These are phyloP conservation scores for Neophaeococcomyces aloes DNA, from an alignment of 2,329 filamentous ascomycete species.

Conservation along the genomic window DNA sequence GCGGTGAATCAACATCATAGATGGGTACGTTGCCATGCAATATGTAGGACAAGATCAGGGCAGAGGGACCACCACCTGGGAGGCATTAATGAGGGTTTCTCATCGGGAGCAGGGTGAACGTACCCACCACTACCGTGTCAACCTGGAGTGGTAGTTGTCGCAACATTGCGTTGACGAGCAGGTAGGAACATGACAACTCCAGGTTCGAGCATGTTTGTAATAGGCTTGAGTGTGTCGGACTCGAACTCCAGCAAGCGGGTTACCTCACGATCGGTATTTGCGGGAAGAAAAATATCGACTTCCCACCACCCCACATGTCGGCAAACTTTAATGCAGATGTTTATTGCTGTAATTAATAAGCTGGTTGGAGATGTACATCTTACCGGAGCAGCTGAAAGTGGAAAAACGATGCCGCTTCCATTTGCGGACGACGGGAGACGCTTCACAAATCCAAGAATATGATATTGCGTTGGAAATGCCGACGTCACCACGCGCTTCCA, in stretches of 20 bases:
- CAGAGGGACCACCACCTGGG: constrained; percentile 51
- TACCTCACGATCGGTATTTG: constrained; percentile 6
- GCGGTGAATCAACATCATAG: constrained; percentile 41
- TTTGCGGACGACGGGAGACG: no score
- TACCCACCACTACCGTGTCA: constrained; percentile 27
- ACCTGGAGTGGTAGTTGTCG: constrained; percentile 17
- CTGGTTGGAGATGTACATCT: no score
- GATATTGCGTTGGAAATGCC: no score
- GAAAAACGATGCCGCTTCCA: no score
- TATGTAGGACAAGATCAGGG: constrained; percentile 52
- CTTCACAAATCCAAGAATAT: no score
- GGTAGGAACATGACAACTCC: background rate
- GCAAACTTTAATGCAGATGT: constrained; percentile 3
- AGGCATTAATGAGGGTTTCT: background rate
- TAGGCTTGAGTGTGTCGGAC: no score
- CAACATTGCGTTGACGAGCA: constrained; percentile 13
- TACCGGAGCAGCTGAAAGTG: no score
- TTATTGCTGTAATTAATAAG: no score
- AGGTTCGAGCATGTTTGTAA: constrained; percentile 1
- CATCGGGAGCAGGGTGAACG: background rate
- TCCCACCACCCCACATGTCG: background rate
- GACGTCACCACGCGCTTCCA: no score
- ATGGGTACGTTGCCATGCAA: constrained; percentile 51
- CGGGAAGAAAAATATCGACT: background rate
- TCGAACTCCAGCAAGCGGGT: background rate